Evolutionary conservation across 1,284 basidiomycete genomes (phyloP).

Genomic region (Ceratobasidium sp.): DNA sequence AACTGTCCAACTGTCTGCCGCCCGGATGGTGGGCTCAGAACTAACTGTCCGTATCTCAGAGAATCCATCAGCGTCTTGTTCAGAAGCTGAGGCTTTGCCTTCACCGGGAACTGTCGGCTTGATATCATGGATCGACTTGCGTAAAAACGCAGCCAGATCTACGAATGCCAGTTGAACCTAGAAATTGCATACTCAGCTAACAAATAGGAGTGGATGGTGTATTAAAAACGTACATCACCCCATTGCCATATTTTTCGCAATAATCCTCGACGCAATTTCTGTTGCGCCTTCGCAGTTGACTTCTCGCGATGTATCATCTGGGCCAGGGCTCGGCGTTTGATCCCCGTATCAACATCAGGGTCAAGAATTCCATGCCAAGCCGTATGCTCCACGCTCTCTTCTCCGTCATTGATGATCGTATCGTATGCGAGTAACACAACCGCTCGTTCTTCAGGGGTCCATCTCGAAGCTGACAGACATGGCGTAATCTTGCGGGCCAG

Average conservation of each 20-base stretch:
- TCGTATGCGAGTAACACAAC: constrained; percentile 73
- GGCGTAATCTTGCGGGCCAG: constrained; percentile 62
- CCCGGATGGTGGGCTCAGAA: constrained; percentile 29
- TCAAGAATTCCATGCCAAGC: constrained; percentile 68
- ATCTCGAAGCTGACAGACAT: constrained; percentile 60
- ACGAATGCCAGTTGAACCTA: constrained; percentile 69
- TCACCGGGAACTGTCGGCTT: constrained; percentile 16
- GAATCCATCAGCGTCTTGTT: constrained; percentile 36
- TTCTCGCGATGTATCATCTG: constrained; percentile 47
- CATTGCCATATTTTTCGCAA: constrained; percentile 67
- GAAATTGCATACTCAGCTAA: background rate
- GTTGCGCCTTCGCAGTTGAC: constrained; percentile 54
- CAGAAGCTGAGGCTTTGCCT: constrained; percentile 10
- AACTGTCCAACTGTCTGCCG: constrained; percentile 5
- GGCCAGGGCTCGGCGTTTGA: constrained; percentile 65
- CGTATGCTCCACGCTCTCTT: constrained; percentile 52
- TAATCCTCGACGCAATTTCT: constrained; percentile 51
- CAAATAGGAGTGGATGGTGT: constrained; percentile 22
- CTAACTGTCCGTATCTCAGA: constrained; percentile 35
- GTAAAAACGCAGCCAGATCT: constrained; percentile 54
- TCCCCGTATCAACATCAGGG: constrained; percentile 73
- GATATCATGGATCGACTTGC: constrained; percentile 18
- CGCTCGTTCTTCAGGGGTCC: constrained; percentile 70
- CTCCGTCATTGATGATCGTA: constrained; percentile 62
- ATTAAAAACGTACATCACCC: constrained; percentile 63